Base-by-base conservation (phyloP, 441 rosid genomes). In the Lepidium campestre region DNA sequence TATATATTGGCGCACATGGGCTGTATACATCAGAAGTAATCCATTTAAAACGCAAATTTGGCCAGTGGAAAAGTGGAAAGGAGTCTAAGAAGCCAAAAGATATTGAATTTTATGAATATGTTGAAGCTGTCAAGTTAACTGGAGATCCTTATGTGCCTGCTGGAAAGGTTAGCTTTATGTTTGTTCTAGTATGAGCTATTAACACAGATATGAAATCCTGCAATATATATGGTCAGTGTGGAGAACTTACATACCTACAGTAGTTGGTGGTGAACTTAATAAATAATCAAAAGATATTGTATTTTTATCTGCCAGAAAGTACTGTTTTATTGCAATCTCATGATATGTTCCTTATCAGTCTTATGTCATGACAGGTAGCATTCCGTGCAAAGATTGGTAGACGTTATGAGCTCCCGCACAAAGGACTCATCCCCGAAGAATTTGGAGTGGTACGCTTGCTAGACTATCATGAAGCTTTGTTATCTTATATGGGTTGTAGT, bases 101-200 rank as follows among this genome's bases (percentile, higher is more conserved):
- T 78, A 86, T 91, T 11, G 92, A 91, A 72, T 91, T 94, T 54
- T 94, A 87, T 74, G 99, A 94, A 77, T 94, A 94, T 72, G 96
- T 91, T 27, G 97, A 94, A 77, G 97, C 97, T 62, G 80, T 85
- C 22, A 93, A 93, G 64, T 73, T 93, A 81, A 86, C 88, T 46
- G 99, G 99, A 65, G 97, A 93, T 82, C 89, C 93, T 61, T 86
- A 84, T 76, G 91, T 94, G 17, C 97, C 99, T 47, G 97, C 96
- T 72, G 97, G 99, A 68, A 82, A 91, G 96, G 99, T 94, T 78
- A 53, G 71, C 44, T 65, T 73, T 64, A 44, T 78, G 25, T 39
- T 54, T 60, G 19, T 34, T 56, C 37, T 65, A 49, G 40, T 36
- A 37, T 67, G 48, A 67, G 64, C 7, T 47, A 55, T 23, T 42